Base-by-base conservation (phyloP, 352 stramenopile genomes). In the Blastocystis sp. region DNA sequence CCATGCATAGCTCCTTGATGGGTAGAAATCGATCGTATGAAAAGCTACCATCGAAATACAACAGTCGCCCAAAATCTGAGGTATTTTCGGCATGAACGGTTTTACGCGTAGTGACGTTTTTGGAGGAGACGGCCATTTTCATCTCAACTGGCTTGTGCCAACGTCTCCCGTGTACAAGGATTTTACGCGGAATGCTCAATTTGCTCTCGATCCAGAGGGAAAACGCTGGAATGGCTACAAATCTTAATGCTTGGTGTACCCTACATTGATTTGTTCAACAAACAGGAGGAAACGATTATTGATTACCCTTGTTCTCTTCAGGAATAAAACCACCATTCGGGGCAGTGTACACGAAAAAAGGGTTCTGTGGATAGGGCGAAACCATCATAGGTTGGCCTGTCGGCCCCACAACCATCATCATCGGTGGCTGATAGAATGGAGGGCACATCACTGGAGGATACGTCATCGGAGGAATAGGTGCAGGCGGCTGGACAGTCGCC, bases 11-110 rank as follows among this genome's bases (percentile, higher is more conserved):
- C 1, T n/a, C 21, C 3, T 2, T n/a, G 17, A 77, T 40, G 11
- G 19, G 11, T 67, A 84, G 74, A 84, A 17, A 84, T 84, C 48
- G 74, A 84, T 23, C 74, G 74, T 40, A 28, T 67, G 53, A 67
- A 70, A 0, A 56, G 48, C 14, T 56, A 56, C 14, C 48, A 56
- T 7, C 48, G 48, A 17, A 14, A 56, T 56, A 17, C 48, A 7
- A 17, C 48, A 7, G 5, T 56, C 5, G 5, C 5, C 1, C 5
- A 56, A 7, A 56, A 56, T 56, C 48, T 56, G 5, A 45, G 19
- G 21, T 41, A 45, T 28, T 2, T 19, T 69, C 41, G 11, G 21
- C 19, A 53, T 38, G 17, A 67, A 14, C 23, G 28, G 14, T 34
- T 34, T 43, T 5, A 66, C 65, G 65, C 38, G 56, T 9, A 66